Base-by-base conservation (phyloP, 495 filamentous ascomycete genomes). In the Gamarada debralockiae region DNA sequence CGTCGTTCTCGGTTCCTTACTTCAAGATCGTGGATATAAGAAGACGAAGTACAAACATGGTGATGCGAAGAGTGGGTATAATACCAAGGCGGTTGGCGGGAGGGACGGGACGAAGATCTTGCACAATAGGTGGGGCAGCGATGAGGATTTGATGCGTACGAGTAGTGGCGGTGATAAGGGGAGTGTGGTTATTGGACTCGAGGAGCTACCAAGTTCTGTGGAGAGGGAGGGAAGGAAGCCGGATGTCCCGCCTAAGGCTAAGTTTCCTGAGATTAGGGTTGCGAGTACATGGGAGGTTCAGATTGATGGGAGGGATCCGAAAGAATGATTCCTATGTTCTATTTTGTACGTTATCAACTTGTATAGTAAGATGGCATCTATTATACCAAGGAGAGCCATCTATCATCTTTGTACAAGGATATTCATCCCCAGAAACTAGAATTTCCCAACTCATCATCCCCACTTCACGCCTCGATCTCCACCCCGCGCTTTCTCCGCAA, bases 1-100 rank as follows among this genome's bases (percentile, higher is more conserved):
- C n/a, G 71, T 92, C 8, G 87, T 91, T 0, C 81, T 95, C 21
- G 86, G 86, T 38, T 89, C 87, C 0, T 90, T 92, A 48, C 81
- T 91, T 14, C 79, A 86, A 4, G 90, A 92, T 55, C 75, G 82
- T 17, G 89, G 89, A 20, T 72, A 82, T 50, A 93, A 92, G 70
- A 91, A 88, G 64, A 66, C 70, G 13, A 86, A 86, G 61, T 92
- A 79, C 63, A 82, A 82, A 52, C 71, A 77, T 41, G 82, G 50
- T n/a, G 31, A 21, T 10, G 40, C 37, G 10, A 29, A 43, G 6
- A 13, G 18, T 42, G 42, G 31, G n/a, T 23, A 22, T 22, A 10
- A 15, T 2, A n/a, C 0, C 15, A 10, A 14, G 12, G 31, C 20
- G 13, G n/a, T 20, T 7, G 24, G 12, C 9, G 42, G 22, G 22